A percentile compares a stretch with the other conserved stretches of the same genome.
phyloP scores from a whole-genome alignment of 1,284 basidiomycete species.

The Tylopilus sp. region DNA sequence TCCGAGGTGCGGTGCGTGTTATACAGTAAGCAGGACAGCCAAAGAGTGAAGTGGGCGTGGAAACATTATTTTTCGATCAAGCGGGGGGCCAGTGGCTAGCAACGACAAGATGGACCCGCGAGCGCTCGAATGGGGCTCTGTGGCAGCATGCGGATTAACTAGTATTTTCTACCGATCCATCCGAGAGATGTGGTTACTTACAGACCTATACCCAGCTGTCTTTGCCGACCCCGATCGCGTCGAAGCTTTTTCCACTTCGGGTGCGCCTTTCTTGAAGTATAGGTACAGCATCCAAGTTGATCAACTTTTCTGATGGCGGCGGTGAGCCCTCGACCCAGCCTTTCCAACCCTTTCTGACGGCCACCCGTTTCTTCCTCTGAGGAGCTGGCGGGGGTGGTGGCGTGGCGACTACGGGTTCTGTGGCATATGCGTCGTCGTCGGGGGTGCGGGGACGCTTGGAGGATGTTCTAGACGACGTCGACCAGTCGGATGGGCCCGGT shows the following conservation, averaged over 20 bases:
- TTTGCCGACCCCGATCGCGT: constrained; percentile 59
- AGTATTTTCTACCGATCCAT: constrained; percentile 29
- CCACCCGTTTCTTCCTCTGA: constrained; percentile 62
- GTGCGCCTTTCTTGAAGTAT: constrained; percentile 62
- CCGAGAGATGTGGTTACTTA: constrained; percentile 18
- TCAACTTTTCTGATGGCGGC: constrained; percentile 72
- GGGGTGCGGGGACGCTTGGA: constrained; percentile 75
- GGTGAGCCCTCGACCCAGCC: constrained; percentile 82
- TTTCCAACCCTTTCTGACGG: constrained; percentile 78
- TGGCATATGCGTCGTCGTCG: constrained; percentile 37
- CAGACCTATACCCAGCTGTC: constrained; percentile 47
- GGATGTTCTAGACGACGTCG: constrained; percentile 66
- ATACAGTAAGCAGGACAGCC: constrained; percentile 25
- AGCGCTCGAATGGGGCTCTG: constrained; percentile 5
- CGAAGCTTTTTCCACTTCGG: constrained; percentile 76
- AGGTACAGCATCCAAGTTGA: constrained; percentile 68
- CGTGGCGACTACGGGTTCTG: constrained; percentile 29
- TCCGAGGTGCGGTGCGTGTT: constrained; percentile 27
- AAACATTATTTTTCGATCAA: constrained; percentile 12
- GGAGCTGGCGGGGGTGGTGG: constrained; percentile 23
- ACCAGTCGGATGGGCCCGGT: constrained; percentile 68
- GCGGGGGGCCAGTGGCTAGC: constrained; percentile 1
- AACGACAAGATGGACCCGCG: constrained; percentile 1
- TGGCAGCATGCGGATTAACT: constrained; percentile 8
- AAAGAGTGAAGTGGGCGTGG: constrained; percentile 17